Evolutionary conservation across 2,329 filamentous ascomycete species (phyloP), one percentile per base, ranked within the genome.

Genomic region (Achaetomium macrosporum): DNA sequence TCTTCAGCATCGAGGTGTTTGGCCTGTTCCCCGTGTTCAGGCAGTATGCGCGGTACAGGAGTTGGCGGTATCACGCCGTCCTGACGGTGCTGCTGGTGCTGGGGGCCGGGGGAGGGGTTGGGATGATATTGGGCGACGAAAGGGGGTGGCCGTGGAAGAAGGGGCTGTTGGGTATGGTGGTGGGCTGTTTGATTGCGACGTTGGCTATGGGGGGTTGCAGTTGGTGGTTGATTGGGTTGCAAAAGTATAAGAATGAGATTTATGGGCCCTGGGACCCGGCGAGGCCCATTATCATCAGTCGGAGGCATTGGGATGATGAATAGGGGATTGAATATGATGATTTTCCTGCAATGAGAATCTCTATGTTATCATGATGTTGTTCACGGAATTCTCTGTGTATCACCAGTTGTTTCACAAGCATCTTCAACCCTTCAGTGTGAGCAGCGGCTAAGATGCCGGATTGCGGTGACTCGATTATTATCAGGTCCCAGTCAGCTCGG

Each of bases 201-300:
- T 68, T 96, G 50, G 84, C 84, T 2, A 95, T 96, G 83, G 93
- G 92, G 1, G 86, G 90, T 12, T 96, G 91, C 68, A 95, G 90
- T 66, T 97, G 91, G 92, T 97, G 93, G 91, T 73, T 99, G 58
- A 97, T 99, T 65, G 88, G 90, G 9, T 70, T 99, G 69, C 93
- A 99, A 71, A 92, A 95, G 73, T 99, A 97, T 72, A 99, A 99
- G 76, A 97, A 97, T 68, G 93, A 97, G 71, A 96, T 99, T 61
- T 89, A 91, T 65, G 93, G 93, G 41, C 93, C 93, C 1, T 99
- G 93, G 93, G 93, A 99, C 72, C 91, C 92, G 17, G 93, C 93
- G 7, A 79, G 91, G 66, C 93, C 93, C 10, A 82, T 93, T 51
- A 91, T 93, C 58, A 83, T 90, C 65, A 84, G 85, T 63, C 75